These are phyloP conservation scores for Paragyromitra xinjiangensis DNA, from an alignment of 495 filamentous ascomycete species.

Conservation along the genomic window DNA sequence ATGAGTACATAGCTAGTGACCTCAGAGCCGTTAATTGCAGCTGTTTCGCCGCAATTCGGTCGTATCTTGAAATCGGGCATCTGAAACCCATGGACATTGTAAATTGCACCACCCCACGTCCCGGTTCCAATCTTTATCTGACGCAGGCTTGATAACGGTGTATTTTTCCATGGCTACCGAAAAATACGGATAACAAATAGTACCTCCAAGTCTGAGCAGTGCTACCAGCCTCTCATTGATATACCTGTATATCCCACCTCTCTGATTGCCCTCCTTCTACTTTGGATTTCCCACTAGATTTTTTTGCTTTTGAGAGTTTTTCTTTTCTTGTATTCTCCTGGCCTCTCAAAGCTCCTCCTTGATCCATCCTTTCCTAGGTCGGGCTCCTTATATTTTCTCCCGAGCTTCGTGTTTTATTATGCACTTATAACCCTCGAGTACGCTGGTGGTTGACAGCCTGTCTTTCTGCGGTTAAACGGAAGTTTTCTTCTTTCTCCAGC, in stretches of 20 bases:
- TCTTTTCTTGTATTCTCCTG: background rate
- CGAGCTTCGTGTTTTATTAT: background rate
- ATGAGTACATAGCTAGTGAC: constrained; percentile 26
- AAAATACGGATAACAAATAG: constrained; percentile 8
- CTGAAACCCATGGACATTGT: constrained; percentile 31
- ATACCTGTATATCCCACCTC: constrained; percentile 10
- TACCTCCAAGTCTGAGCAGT: constrained; percentile 4
- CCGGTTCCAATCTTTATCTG: constrained; percentile 43
- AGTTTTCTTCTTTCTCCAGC: background rate
- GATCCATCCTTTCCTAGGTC: background rate
- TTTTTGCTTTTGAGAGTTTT: constrained; percentile 20
- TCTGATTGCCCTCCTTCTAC: constrained; percentile 2
- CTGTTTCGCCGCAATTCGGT: constrained; percentile 5
- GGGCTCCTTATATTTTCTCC: background rate
- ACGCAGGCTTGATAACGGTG: constrained; percentile 25
- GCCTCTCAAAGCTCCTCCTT: constrained; percentile 1
- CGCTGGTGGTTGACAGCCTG: background rate
- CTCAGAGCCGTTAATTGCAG: constrained; percentile 23
- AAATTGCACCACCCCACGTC: constrained; percentile 33
- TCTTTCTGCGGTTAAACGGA: background rate
- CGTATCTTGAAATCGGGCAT: constrained; percentile 19
- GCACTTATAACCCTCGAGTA: constrained; percentile 7
- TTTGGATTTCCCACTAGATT: background rate
- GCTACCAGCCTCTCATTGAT: constrained; percentile 11
- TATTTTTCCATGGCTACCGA: constrained; percentile 24